These are phyloP conservation scores for Pichia ethanolica DNA, from an alignment of 805 yeast species.

Conservation along the genomic window DNA sequence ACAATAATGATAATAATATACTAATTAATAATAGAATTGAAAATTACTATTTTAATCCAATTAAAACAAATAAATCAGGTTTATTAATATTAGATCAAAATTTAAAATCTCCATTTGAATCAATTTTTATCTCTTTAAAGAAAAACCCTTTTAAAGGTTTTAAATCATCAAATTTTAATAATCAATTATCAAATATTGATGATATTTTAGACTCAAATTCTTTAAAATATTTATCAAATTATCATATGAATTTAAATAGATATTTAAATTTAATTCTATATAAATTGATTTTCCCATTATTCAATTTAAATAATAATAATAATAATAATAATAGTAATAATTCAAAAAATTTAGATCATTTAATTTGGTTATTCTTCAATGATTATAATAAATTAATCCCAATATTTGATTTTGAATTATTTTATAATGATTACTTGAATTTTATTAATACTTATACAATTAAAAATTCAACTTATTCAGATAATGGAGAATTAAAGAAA, in stretches of 20 bases:
- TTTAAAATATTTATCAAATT: slow-evolving; percentile 19
- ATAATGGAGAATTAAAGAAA: slow-evolving; percentile 37
- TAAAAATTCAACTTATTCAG: slow-evolving; percentile 28
- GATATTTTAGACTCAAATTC: slow-evolving; percentile 1
- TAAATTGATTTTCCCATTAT: slow-evolving; percentile 28
- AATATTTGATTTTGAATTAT: slow-evolving; percentile 44
- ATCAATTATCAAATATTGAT: background rate
- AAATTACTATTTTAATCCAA: background rate
- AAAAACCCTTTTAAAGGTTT: slow-evolving; percentile 26
- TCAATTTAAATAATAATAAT: slow-evolving; percentile 8
- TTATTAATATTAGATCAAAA: slow-evolving; percentile 22
- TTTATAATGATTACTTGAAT: slow-evolving; percentile 46
- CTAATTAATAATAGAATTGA: background rate
- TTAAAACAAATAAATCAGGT: slow-evolving; percentile 18
- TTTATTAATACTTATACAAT: slow-evolving; percentile 33
- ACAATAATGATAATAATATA: too few relatives aligned
- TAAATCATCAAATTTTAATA: slow-evolving; percentile 9
- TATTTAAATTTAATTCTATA: slow-evolving; percentile 28
- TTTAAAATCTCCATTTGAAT: slow-evolving; percentile 21
- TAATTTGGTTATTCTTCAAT: slow-evolving; percentile 41
- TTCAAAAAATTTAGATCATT: slow-evolving; percentile 34
- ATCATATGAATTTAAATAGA: slow-evolving; percentile 31
- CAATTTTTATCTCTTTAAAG: slow-evolving; percentile 16
- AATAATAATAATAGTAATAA: background rate
- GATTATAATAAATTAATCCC: slow-evolving; percentile 49